Percentiles rank a stretch among this genome's conserved stretches.
These are phyloP conservation scores for Albizia julibrissin DNA, from an alignment of 306 rosid genomes.

Conservation along the genomic window DNA sequence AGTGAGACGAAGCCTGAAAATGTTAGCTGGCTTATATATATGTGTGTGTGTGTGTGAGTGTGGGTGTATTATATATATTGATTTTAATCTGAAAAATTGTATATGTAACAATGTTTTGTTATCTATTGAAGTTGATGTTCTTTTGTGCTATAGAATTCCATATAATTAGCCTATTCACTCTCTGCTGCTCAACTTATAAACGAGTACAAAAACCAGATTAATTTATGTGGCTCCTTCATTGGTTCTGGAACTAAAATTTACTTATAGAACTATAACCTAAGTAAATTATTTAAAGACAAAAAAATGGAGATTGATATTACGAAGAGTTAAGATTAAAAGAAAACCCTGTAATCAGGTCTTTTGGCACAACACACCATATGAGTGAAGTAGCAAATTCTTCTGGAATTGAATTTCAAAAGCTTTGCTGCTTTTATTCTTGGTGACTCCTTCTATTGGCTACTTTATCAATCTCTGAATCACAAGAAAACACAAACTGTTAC, in stretches of 20 bases:
- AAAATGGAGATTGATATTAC: not conserved
- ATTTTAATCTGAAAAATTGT: not conserved
- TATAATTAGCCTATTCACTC: not conserved
- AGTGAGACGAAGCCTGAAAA: not conserved
- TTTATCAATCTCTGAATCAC: slow-evolving; percentile 35
- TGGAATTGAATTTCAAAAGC: slow-evolving; percentile 16
- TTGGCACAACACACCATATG: not conserved
- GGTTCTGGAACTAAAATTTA: not conserved
- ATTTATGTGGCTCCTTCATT: not conserved
- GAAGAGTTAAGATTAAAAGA: not conserved
- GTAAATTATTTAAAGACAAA: not conserved
- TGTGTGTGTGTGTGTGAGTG: too few relatives aligned
- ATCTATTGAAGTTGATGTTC: not conserved
- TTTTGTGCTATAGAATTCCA: not conserved
- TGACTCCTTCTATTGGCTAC: slow-evolving; percentile 18
- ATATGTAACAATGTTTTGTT: not conserved
- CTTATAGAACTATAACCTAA: not conserved
- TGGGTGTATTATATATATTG: not conserved
- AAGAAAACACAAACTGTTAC: not conserved
- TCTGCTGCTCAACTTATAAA: not conserved
- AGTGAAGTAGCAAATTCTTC: slow-evolving; percentile 14
- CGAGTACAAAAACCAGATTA: not conserved
- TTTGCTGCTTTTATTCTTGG: slow-evolving; percentile 37
- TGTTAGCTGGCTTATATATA: not conserved
- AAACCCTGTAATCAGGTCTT: not conserved